Conservation (phyloP, 768 basidiomycete species). For the Boletus pseudo-olivaceus region DNA sequence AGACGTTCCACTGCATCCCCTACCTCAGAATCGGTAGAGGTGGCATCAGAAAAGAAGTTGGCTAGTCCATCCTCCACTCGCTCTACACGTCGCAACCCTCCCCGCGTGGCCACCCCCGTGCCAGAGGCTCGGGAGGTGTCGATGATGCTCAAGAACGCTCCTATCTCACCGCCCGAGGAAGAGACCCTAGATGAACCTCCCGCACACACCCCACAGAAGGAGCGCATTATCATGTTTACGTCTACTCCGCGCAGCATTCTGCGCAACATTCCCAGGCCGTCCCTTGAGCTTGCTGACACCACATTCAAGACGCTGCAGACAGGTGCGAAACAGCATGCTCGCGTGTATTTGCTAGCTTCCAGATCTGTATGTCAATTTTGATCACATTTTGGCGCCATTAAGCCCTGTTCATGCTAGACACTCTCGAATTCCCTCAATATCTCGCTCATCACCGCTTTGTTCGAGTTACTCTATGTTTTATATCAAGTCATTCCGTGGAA, state of each 20-base stretch:
- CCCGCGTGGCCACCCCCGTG: constrained; percentile 44
- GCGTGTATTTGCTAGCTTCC: constrained; percentile 18
- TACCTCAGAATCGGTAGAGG: constrained; percentile 10
- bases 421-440: constrained; percentile 67
- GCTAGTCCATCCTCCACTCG: constrained; percentile 20
- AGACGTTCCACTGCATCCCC: constrained; percentile 21
- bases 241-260: constrained; percentile 30
- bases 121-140: constrained; percentile 51
- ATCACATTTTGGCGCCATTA: neutral
- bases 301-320: constrained; percentile 21
- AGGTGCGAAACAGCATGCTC: constrained; percentile 17
- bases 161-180: constrained; percentile 37
- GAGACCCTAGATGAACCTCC: neutral
- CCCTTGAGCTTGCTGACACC: constrained; percentile 19
- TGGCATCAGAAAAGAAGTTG: constrained; percentile 12
- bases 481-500: constrained; percentile 54
- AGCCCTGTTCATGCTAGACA: constrained; percentile 36
- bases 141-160: constrained; percentile 44
- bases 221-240: constrained; percentile 9
- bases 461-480: constrained; percentile 55
- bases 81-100: constrained; percentile 19
- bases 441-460: constrained; percentile 49
- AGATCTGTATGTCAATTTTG: constrained; percentile 25
- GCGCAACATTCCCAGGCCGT: constrained; percentile 19
- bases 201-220: constrained; percentile 17